A percentile compares a stretch with the other conserved stretches of the same genome.
Evolutionary conservation across 805 yeast genomes (phyloP).

Genomic region (Torulaspora indica): DNA sequence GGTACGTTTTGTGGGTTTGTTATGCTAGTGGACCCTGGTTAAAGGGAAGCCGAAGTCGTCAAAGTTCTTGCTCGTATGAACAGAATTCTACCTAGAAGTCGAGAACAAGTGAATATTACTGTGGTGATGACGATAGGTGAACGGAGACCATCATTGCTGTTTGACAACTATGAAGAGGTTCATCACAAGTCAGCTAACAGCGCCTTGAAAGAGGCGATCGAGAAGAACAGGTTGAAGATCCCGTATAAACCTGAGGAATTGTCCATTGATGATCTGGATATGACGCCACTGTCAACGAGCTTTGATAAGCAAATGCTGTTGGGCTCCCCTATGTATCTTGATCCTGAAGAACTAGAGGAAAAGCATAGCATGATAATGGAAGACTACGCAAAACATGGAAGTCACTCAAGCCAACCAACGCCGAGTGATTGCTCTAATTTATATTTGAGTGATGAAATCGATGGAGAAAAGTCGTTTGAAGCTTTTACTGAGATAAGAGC

Average conservation of each 20-base stretch:
- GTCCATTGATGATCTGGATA: conserved; percentile 33
- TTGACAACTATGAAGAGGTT: conserved; percentile 18
- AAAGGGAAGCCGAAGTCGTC: conserved; percentile 1
- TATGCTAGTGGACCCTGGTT: neutral
- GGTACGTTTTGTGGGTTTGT: neutral
- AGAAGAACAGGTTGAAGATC: conserved; percentile 7
- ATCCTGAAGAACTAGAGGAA: conserved; percentile 18
- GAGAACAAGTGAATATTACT: too few relatives aligned
- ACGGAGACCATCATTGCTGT: conserved; percentile 21
- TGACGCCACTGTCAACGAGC: conserved; percentile 27
- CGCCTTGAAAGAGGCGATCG: neutral
- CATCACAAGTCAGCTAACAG: neutral
- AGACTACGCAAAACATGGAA: conserved; percentile 6
- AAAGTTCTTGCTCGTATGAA: neutral
- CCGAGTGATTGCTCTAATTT: conserved; percentile 16
- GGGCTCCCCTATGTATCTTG: conserved; percentile 35
- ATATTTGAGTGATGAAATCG: conserved; percentile 13
- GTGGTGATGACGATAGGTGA: conserved; percentile 7
- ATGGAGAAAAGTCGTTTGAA: conserved; percentile 18
- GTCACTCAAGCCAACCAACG: conserved; percentile 12
- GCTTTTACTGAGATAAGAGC: conserved; percentile 49
- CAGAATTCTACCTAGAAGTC: too few relatives aligned
- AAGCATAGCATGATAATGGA: conserved; percentile 9
- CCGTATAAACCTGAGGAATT: conserved; percentile 7
- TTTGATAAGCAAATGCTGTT: conserved; percentile 33